Evolutionary conservation across 148 eudicot species (phyloP).

Genomic region (Camellia sinensis): DNA sequence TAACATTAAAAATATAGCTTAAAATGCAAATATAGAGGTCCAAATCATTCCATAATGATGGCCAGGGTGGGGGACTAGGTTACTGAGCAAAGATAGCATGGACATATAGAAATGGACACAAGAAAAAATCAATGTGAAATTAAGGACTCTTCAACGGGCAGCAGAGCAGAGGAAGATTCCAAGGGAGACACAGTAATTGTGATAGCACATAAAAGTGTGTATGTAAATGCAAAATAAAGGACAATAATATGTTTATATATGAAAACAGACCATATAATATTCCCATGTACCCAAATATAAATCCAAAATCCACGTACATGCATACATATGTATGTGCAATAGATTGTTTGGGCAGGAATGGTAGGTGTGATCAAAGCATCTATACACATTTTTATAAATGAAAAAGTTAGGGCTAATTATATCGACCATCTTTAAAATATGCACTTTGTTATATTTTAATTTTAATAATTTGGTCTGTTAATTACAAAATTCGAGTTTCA

Average conservation of each 20-base stretch:
- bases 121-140: conserved; percentile 10
- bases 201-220: conserved; percentile 5
- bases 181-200: not conserved
- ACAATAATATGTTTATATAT: not conserved
- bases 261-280: not conserved
- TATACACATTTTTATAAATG: too few species aligned
- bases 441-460: too few species aligned
- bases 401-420: too few species aligned
- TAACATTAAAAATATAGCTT: too few species aligned
- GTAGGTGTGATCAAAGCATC: not conserved
- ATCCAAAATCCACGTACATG: not conserved
- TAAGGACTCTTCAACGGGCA: too few species aligned
- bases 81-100: not conserved
- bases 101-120: conserved; percentile 11
- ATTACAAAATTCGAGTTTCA: too few species aligned
- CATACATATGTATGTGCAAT: not conserved
- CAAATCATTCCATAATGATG: not conserved
- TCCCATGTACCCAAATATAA: too few species aligned
- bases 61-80: not conserved
- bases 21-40: too few species aligned
- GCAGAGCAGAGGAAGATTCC: not conserved
- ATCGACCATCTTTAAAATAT: too few species aligned
- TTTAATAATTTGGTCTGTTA: too few species aligned
- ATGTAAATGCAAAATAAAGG: not conserved
- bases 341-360: not conserved